These are phyloP conservation scores for Lathyrus oleraceus DNA, from an alignment of 306 rosid species.

Conservation along the genomic window DNA sequence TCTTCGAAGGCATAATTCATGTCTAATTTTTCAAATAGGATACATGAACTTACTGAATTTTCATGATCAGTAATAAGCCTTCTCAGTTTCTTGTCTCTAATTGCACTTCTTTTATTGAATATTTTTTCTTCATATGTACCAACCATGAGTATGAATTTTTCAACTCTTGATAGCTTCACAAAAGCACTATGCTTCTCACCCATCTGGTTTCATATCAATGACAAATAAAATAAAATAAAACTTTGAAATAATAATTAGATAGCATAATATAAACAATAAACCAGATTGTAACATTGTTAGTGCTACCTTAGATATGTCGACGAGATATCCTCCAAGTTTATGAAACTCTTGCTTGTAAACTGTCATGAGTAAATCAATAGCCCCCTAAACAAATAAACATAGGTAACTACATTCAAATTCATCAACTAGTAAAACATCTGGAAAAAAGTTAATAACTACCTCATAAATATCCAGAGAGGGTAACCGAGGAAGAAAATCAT, in stretches of 20 bases:
- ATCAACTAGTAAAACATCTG: background rate
- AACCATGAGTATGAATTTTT: constrained; percentile 51
- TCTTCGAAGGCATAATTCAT: background rate
- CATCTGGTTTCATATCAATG: constrained; percentile 29
- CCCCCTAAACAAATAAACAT: constrained; percentile 34
- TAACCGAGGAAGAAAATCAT: constrained; percentile 65
- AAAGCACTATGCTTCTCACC: constrained; percentile 38
- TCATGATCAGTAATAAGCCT: constrained; percentile 14
- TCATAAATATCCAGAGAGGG: constrained; percentile 56
- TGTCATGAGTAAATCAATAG: constrained; percentile 43
- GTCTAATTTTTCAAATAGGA: background rate
- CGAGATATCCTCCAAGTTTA: constrained; percentile 56
- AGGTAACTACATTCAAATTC: background rate
- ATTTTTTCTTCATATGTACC: constrained; percentile 52
- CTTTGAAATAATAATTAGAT: background rate
- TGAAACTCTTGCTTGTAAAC: constrained; percentile 53
- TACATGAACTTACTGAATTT: constrained; percentile 40
- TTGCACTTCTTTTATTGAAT: constrained; percentile 46
- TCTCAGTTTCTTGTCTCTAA: constrained; percentile 29
- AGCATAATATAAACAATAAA: background rate
- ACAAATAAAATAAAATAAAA: background rate
- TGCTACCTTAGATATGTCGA: constrained; percentile 52
- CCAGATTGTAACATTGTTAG: background rate
- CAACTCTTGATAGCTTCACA: constrained; percentile 54
- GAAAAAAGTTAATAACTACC: constrained; percentile 19